Conservation (phyloP, 148 eudicot species). For the Selenicereus undatus region DNA sequence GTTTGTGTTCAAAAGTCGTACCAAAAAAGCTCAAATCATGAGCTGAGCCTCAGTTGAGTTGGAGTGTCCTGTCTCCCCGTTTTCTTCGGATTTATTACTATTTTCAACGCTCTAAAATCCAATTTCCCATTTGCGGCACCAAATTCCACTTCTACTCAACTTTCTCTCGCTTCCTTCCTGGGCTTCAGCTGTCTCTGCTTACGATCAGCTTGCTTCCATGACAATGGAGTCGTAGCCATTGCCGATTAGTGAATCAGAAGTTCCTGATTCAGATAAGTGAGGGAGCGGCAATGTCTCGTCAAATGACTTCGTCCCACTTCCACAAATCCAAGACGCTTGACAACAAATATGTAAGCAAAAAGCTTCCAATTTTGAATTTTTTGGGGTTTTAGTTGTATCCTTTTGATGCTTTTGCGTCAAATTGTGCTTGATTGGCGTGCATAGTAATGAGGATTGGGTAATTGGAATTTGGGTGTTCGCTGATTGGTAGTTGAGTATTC, state of each 20-base stretch:
- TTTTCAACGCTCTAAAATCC: background rate
- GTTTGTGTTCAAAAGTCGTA: background rate
- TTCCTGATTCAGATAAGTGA: background rate
- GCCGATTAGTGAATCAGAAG: background rate
- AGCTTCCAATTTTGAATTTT: background rate
- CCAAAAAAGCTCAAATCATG: background rate
- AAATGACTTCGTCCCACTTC: constrained; percentile 54
- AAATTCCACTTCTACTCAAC: background rate
- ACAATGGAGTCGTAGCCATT: background rate
- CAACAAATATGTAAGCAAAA: constrained; percentile 71
- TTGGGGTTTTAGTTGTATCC: background rate
- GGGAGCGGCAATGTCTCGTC: constrained; percentile 63
- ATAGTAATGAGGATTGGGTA: background rate
- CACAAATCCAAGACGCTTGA: constrained; percentile 95
- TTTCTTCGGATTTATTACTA: background rate
- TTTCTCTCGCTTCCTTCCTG: background rate
- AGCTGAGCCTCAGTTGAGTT: background rate
- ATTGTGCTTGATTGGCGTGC: background rate
- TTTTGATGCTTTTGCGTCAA: background rate
- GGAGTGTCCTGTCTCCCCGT: background rate
- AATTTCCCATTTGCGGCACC: background rate
- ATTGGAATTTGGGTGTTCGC: background rate
- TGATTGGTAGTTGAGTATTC: background rate
- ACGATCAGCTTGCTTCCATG: background rate
- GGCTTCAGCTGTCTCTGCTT: background rate